phyloP scores from a whole-genome alignment of 441 rosid species.

The Populus hybrid region DNA sequence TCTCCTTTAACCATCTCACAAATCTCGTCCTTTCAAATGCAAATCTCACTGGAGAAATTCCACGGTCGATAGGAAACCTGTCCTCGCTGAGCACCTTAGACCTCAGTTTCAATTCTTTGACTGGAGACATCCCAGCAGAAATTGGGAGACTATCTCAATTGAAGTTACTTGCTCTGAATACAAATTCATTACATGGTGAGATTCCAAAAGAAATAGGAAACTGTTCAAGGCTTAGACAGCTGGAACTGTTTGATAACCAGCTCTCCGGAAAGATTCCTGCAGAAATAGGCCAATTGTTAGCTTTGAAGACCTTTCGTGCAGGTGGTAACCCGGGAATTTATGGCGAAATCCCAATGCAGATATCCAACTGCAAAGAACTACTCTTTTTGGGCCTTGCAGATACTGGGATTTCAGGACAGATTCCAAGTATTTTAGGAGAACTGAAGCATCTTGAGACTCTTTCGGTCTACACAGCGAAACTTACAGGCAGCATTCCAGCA shows the following conservation, averaged over 20 bases:
- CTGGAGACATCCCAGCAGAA: slow-evolving; percentile 50
- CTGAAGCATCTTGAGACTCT: slow-evolving; percentile 53
- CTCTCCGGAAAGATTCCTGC: slow-evolving; percentile 55
- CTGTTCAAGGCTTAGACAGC: slow-evolving; percentile 43
- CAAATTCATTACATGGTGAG: slow-evolving; percentile 42
- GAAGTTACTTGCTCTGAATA: slow-evolving; percentile 40
- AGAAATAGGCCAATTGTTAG: slow-evolving; percentile 45
- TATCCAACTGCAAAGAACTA: slow-evolving; percentile 50
- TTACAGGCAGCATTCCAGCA: slow-evolving; percentile 52
- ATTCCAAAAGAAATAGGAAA: slow-evolving; percentile 56
- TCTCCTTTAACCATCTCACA: slow-evolving; percentile 40
- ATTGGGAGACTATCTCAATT: slow-evolving; percentile 45
- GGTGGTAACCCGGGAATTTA: slow-evolving; percentile 59
- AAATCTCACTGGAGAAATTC: slow-evolving; percentile 58
- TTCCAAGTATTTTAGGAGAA: slow-evolving; percentile 54
- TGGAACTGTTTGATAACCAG: slow-evolving; percentile 61
- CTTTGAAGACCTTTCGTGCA: slow-evolving; percentile 50
- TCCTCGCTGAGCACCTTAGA: slow-evolving; percentile 49
- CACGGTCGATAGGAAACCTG: slow-evolving; percentile 45
- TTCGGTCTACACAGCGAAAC: slow-evolving; percentile 60
- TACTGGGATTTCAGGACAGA: slow-evolving; percentile 54
- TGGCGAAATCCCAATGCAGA: slow-evolving; percentile 59
- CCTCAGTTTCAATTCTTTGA: slow-evolving; percentile 58
- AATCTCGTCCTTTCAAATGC: slow-evolving; percentile 46
- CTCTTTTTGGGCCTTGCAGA: slow-evolving; percentile 62